Percentiles rank a stretch among this genome's conserved stretches.
phyloP scores from a whole-genome alignment of 2,329 filamentous ascomycete genomes.

The Aspergillus nomiae region DNA sequence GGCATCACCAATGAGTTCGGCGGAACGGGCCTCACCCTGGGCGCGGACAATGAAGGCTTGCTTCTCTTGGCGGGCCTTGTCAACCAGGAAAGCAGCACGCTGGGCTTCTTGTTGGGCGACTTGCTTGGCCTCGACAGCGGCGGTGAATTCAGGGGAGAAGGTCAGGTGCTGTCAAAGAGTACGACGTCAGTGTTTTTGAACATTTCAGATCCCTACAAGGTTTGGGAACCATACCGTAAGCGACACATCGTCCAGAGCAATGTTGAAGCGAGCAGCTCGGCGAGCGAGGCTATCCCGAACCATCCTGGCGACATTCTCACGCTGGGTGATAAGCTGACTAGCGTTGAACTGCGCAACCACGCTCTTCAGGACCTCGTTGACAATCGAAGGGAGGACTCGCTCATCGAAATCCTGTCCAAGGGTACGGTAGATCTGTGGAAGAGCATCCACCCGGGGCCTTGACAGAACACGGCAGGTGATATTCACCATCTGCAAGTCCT shows the following conservation, averaged over 20 bases:
- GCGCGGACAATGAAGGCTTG: slow-evolving; percentile 98
- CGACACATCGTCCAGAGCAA: slow-evolving; percentile 94
- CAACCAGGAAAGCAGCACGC: slow-evolving; percentile 93
- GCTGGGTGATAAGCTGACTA: slow-evolving; percentile 96
- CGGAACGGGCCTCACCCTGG: slow-evolving; percentile 97
- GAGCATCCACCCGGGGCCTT: slow-evolving; percentile 78
- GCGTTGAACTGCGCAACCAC: slow-evolving; percentile 99
- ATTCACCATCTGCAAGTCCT: slow-evolving; percentile 99
- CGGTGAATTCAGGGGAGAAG: slow-evolving; percentile 70
- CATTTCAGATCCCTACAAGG: not conserved
- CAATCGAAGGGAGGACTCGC: slow-evolving; percentile 92
- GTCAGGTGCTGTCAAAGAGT: slow-evolving; percentile 57
- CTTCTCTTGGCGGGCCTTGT: slow-evolving; percentile 99
- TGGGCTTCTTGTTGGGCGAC: slow-evolving; percentile 88
- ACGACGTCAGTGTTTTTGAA: slow-evolving; percentile 7
- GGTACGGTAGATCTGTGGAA: slow-evolving; percentile 96
- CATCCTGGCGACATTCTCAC: slow-evolving; percentile 90
- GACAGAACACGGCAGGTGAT: slow-evolving; percentile 99
- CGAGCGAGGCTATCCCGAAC: slow-evolving; percentile 91
- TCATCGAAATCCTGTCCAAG: slow-evolving; percentile 96
- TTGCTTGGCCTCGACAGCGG: slow-evolving; percentile 70
- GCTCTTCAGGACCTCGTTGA: slow-evolving; percentile 98
- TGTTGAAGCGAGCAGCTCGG: slow-evolving; percentile 94
- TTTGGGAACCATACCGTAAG: slow-evolving; percentile 68
- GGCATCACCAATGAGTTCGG: slow-evolving; percentile 95